Conservation (phyloP, 176 grass and related monocot genomes). For the Microstegium vimineum region DNA sequence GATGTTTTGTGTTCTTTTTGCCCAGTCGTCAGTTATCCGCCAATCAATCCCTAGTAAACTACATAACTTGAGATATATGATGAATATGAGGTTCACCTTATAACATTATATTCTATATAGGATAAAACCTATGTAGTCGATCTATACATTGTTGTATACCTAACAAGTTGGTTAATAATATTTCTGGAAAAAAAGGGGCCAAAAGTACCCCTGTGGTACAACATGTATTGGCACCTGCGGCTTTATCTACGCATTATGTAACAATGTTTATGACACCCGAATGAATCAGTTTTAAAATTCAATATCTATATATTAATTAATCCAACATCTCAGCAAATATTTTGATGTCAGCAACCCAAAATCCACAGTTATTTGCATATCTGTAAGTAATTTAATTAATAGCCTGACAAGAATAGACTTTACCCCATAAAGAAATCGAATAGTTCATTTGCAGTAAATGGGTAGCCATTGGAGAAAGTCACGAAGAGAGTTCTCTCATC, state of each 20-base stretch:
- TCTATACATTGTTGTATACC: not conserved
- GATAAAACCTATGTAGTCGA: not conserved
- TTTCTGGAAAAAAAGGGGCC: not conserved
- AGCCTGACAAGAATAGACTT: not conserved
- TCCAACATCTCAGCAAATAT: not conserved
- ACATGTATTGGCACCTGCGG: not conserved
- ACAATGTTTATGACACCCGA: not conserved
- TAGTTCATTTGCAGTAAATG: constrained; percentile 53
- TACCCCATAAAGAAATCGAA: constrained; percentile 50
- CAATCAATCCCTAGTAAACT: not conserved
- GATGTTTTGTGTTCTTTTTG: not conserved
- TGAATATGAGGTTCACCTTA: not conserved
- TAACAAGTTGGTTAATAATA: not conserved
- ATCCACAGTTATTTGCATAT: not conserved
- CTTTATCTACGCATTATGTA: not conserved
- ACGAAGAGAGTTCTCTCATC: constrained; percentile 69
- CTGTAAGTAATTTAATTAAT: not conserved
- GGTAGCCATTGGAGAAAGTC: constrained; percentile 66
- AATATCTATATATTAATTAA: not conserved
- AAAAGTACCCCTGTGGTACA: not conserved
- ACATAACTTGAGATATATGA: not conserved
- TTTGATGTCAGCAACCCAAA: not conserved
- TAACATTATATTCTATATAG: not conserved
- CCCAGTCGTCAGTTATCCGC: not conserved
- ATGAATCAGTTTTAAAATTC: not conserved